Conservation (phyloP, 75 land plant species). For the Ceratopteris richardii region DNA sequence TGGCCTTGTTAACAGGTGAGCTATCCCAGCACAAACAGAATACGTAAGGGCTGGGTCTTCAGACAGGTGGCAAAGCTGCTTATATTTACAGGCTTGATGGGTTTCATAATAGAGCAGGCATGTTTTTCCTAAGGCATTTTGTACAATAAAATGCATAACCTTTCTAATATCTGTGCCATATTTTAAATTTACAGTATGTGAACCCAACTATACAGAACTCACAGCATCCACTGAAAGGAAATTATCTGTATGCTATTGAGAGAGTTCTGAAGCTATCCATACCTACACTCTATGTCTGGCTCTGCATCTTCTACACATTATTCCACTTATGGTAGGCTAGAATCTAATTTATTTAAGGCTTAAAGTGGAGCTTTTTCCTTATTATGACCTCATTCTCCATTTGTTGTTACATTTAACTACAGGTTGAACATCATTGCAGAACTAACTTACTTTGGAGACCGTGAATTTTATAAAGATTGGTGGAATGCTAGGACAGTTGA, state of each 20-base stretch:
- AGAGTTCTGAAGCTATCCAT: slow-evolving; percentile 92
- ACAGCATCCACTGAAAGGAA: slow-evolving; percentile 89
- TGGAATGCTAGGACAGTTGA: slow-evolving; percentile 97
- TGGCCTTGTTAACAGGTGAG: slow-evolving; percentile 32
- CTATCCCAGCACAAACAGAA: slow-evolving; percentile 64
- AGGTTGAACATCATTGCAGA: slow-evolving; percentile 87
- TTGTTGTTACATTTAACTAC: background rate
- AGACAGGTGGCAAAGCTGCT: slow-evolving; percentile 69
- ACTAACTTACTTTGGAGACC: slow-evolving; percentile 78
- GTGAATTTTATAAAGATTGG: slow-evolving; percentile 92
- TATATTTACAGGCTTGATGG: slow-evolving; percentile 89
- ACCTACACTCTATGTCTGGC: slow-evolving; percentile 91
- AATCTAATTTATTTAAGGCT: background rate
- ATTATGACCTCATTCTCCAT: no score
- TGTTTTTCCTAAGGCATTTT: background rate
- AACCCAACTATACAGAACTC: slow-evolving; percentile 90
- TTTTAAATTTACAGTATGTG: slow-evolving; percentile 57
- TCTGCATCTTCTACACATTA: slow-evolving; percentile 94
- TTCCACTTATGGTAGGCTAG: slow-evolving; percentile 95
- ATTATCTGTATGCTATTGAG: slow-evolving; percentile 83
- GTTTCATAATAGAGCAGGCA: slow-evolving; percentile 91
- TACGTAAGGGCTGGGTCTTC: slow-evolving; percentile 86
- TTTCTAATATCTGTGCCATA: background rate
- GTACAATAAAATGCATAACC: no score
- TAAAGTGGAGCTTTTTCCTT: no score